These are phyloP conservation scores for Neopestalotiopsis sp. DNA, from an alignment of 2,329 filamentous ascomycete genomes.

Conservation along the genomic window DNA sequence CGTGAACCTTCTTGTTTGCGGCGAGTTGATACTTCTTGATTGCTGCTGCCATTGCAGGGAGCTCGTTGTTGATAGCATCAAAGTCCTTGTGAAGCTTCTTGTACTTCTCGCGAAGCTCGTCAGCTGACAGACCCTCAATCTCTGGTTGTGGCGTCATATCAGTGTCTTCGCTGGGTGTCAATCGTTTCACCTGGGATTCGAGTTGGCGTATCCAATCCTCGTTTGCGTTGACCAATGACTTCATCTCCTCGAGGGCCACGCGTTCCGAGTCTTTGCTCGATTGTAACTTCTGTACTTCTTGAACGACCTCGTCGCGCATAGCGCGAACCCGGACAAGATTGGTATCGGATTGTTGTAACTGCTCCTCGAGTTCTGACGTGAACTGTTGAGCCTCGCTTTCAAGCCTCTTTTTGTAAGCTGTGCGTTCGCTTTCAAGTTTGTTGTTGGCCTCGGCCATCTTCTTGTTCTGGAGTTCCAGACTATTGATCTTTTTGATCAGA, in stretches of 20 bases:
- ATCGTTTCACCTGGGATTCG: slow-evolving; percentile 80
- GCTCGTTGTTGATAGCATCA: slow-evolving; percentile 81
- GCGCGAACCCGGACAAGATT: slow-evolving; percentile 87
- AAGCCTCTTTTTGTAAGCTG: slow-evolving; percentile 78
- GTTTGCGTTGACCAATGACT: slow-evolving; percentile 79
- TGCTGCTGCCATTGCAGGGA: slow-evolving; percentile 87
- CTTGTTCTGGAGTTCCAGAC: slow-evolving; percentile 86
- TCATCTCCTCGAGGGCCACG: slow-evolving; percentile 72
- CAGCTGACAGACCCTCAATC: slow-evolving; percentile 64
- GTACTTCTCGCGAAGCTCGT: slow-evolving; percentile 77
- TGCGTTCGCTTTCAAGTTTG: slow-evolving; percentile 83
- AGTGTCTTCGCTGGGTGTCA: slow-evolving; percentile 57
- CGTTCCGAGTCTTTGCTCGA: slow-evolving; percentile 78
- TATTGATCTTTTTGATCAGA: slow-evolving; percentile 88
- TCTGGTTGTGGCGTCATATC: slow-evolving; percentile 51
- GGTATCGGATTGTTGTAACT: slow-evolving; percentile 79
- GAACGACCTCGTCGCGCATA: slow-evolving; percentile 81
- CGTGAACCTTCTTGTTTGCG: slow-evolving; percentile 85
- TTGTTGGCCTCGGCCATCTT: slow-evolving; percentile 84
- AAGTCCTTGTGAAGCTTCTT: slow-evolving; percentile 80
- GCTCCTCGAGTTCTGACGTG: slow-evolving; percentile 79
- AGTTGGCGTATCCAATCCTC: slow-evolving; percentile 81
- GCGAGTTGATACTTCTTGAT: slow-evolving; percentile 88
- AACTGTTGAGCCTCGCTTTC: slow-evolving; percentile 79
- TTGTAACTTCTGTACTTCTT: slow-evolving; percentile 81